These are phyloP conservation scores for Baeospora myosura DNA, from an alignment of 1,284 basidiomycete genomes.

Conservation along the genomic window DNA sequence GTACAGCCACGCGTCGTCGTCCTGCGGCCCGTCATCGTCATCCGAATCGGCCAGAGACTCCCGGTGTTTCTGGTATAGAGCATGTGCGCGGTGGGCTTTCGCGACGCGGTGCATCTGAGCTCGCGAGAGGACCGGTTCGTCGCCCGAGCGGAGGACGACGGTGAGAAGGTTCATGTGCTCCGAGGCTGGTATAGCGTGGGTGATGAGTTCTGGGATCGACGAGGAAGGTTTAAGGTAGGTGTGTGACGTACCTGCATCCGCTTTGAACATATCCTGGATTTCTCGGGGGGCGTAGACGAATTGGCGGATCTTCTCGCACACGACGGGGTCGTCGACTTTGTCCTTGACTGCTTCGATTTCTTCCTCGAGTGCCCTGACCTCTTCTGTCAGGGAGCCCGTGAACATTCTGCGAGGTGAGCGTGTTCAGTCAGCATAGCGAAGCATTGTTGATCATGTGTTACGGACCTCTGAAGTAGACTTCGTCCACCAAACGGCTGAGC, in stretches of 20 bases:
- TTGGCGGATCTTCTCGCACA: conserved; percentile 83
- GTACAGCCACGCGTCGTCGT: conserved; percentile 92
- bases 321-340: conserved; percentile 81
- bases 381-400: conserved; percentile 84
- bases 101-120: conserved; percentile 75
- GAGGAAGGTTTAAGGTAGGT: not conserved
- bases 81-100: conserved; percentile 71
- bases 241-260: conserved; percentile 59
- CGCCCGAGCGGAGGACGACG: conserved; percentile 76
- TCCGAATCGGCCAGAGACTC: conserved; percentile 74
- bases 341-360: conserved; percentile 82
- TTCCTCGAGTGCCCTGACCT: conserved; percentile 76
- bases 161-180: conserved; percentile 80
- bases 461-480: conserved; percentile 81
- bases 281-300: conserved; percentile 86
- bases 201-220: too few species aligned
- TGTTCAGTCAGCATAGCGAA: not conserved
- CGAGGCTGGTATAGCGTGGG: conserved; percentile 31
- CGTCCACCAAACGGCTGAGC: conserved; percentile 94
- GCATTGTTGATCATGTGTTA: not conserved
- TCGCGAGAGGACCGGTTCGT: conserved; percentile 67
- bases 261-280: conserved; percentile 77
- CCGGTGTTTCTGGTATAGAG: conserved; percentile 58
- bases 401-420: conserved; percentile 72
- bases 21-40: conserved; percentile 85